Base-by-base conservation (phyloP, 768 basidiomycete species). In the Hortiboletus flavorubellus region DNA sequence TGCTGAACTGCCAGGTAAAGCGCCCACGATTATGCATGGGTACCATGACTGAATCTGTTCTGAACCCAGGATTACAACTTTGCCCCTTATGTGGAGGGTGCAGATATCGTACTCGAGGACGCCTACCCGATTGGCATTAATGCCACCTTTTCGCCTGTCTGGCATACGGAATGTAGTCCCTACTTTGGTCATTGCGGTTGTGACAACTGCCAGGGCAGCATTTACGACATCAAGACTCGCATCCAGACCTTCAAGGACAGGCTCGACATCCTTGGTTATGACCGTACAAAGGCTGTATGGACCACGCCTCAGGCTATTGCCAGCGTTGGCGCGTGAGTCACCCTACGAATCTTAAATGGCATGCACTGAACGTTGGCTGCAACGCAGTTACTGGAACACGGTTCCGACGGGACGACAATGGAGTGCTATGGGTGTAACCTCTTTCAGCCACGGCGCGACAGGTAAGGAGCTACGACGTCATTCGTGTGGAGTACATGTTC, bases 221-320 rank as follows among this genome's bases (percentile, higher is more conserved):
- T 89, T 49, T 76, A 80, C 49, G 89, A 91, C 59, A 82, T 91
- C 63, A 79, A 79, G 15, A 72, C 72, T 0, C 76, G 89, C 23
- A 79, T 91, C 73, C 86, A 89, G 51, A 76, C 84, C 38, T 91
- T 81, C 72, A 75, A 72, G 48, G 69, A 83, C 44, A 76, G 88
- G 31, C 68, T 86, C 4, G 75, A 80, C 54, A 73, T 80, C 48
- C 78, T 86, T 49, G 86, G 86, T 1, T 85, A 54, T 14, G 82
- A 83, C 56, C 73, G 81, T 11, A 80, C 76, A 8, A 85, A 87
- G 64, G 78, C 84, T 4, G 78, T 90, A 0, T 93, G 89, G 91
- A 80, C 83, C 4, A 86, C 87, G 0, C 87, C 89, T 8, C 89
- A 92, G 67, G 88, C 81, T 0, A 86, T 91, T 63, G 87, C 87